Conservation (phyloP, 495 filamentous ascomycete species). For the Evernia prunastri region DNA sequence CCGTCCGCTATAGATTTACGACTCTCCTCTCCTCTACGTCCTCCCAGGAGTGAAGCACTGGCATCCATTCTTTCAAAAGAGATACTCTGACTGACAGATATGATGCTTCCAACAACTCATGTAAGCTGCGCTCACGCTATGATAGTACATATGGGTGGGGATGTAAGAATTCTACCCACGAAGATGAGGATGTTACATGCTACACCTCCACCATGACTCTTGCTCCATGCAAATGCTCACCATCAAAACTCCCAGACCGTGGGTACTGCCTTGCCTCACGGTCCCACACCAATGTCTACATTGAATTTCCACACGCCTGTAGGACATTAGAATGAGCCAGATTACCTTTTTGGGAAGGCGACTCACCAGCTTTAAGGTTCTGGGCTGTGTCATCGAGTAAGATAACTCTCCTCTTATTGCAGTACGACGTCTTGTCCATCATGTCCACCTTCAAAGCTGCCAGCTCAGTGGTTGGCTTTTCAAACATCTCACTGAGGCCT, state of each 20-base stretch:
- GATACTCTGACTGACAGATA: too few species aligned
- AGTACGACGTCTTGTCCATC: conserved; percentile 95
- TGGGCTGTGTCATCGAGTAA: conserved; percentile 85
- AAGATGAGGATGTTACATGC: not conserved
- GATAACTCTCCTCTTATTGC: conserved; percentile 85
- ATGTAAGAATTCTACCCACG: not conserved
- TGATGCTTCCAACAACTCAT: too few species aligned
- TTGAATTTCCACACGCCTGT: conserved; percentile 37
- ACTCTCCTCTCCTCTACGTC: too few species aligned
- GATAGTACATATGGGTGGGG: not conserved
- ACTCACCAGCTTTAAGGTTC: conserved; percentile 78
- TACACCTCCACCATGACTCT: not conserved
- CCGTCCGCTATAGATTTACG: too few species aligned
- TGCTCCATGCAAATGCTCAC: conserved; percentile 15
- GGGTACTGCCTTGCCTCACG: conserved; percentile 3
- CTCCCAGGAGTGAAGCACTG: too few species aligned
- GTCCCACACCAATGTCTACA: conserved; percentile 23
- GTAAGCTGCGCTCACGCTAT: not conserved
- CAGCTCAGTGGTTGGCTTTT: conserved; percentile 82
- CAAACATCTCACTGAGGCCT: conserved; percentile 92
- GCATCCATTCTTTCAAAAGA: too few species aligned
- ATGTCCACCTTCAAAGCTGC: conserved; percentile 88
- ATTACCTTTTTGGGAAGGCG: not conserved
- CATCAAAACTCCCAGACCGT: not conserved
- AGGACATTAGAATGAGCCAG: conserved; percentile 12